Evolutionary conservation across 345 rosid genomes (phyloP).

Genomic region (Aethionema arabicum): DNA sequence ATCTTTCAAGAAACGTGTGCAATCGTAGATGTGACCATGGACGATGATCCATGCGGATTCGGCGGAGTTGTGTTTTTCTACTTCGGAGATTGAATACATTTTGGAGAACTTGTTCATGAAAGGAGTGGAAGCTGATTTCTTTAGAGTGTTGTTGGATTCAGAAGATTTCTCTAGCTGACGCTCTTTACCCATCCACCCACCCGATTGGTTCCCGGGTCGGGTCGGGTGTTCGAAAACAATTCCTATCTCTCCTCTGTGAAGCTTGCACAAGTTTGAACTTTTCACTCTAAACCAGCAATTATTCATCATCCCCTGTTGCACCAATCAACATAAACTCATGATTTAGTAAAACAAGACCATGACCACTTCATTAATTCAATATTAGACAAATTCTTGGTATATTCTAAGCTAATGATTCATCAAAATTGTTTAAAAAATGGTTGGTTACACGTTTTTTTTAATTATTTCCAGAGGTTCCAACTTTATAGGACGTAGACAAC

Average conservation of each 20-base stretch:
- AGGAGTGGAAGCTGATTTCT: conserved; percentile 86
- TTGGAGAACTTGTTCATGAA: conserved; percentile 81
- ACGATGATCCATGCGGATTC: conserved; percentile 94
- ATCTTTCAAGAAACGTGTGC: conserved; percentile 83
- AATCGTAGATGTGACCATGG: conserved; percentile 87
- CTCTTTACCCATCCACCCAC: conserved; percentile 99
- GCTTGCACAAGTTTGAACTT: conserved; percentile 65
- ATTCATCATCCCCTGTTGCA: conserved; percentile 95
- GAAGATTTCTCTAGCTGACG: conserved; percentile 61
- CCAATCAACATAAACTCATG: conserved; percentile 19
- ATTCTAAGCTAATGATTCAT: not conserved
- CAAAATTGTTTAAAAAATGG: conserved; percentile 10
- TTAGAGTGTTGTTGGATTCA: conserved; percentile 46
- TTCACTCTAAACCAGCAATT: conserved; percentile 92
- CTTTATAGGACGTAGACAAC: conserved; percentile 31
- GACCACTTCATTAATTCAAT: not conserved
- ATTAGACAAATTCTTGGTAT: too few relatives aligned
- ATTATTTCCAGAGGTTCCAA: conserved; percentile 27
- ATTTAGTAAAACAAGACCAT: conserved; percentile 14
- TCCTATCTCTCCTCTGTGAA: conserved; percentile 89
- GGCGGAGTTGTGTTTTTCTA: conserved; percentile 58
- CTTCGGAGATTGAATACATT: conserved; percentile 65
- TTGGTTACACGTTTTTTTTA: conserved; percentile 31
- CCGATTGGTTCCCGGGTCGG: conserved; percentile 81
- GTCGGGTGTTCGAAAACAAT: conserved; percentile 93